Evolutionary conservation across 1,284 basidiomycete genomes (phyloP).

Genomic region (Rhodotorula sp.): DNA sequence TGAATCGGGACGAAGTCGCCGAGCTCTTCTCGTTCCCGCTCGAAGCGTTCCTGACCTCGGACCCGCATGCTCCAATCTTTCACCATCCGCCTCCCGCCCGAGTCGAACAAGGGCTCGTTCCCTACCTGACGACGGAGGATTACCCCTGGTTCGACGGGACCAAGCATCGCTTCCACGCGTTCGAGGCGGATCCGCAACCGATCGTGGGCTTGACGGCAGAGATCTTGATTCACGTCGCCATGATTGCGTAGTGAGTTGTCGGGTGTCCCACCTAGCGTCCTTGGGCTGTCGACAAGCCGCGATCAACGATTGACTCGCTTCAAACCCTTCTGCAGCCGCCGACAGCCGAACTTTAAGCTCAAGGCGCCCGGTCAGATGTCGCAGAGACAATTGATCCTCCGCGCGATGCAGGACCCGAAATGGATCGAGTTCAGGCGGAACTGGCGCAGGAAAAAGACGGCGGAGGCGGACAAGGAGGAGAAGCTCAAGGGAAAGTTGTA

Average conservation of each 20-base stretch:
- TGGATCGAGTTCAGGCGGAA: constrained; percentile 2
- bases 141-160: constrained; percentile 35
- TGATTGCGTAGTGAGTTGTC: constrained; percentile 38
- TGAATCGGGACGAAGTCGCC: constrained; percentile 40
- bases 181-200: constrained; percentile 35
- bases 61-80: constrained; percentile 7
- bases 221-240: constrained; percentile 40
- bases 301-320: neutral
- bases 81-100: constrained; percentile 9
- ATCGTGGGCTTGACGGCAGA: constrained; percentile 40
- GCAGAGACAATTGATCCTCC: constrained; percentile 21
- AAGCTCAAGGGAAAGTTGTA: neutral
- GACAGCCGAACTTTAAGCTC: constrained; percentile 37
- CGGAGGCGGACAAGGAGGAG: constrained; percentile 4
- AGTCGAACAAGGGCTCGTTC: constrained; percentile 16
- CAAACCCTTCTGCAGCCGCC: constrained; percentile 6
- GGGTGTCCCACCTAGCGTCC: too few relatives aligned
- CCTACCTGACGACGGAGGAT: constrained; percentile 40
- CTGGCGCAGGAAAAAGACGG: constrained; percentile 1
- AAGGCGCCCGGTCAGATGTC: constrained; percentile 29
- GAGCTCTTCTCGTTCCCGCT: constrained; percentile 43
- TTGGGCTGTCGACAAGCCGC: too few relatives aligned
- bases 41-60: constrained; percentile 35
- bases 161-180: constrained; percentile 40
- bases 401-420: constrained; percentile 26